These are phyloP conservation scores for Quercus rubra DNA, from an alignment of 306 rosid genomes.

Conservation along the genomic window DNA sequence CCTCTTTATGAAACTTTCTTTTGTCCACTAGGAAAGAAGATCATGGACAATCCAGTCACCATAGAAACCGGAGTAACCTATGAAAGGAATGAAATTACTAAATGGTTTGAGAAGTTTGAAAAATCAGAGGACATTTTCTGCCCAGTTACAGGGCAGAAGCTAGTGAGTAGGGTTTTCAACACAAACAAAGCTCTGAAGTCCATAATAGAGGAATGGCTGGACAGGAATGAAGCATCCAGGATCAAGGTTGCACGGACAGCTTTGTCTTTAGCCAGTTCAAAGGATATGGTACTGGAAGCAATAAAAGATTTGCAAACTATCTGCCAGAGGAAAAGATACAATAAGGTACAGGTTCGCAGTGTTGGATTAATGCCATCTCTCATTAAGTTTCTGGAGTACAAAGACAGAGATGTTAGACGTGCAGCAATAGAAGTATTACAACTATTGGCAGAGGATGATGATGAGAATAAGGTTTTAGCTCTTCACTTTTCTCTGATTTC, in stretches of 20 bases:
- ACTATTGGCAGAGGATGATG: conserved; percentile 30
- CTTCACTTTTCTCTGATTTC: neutral
- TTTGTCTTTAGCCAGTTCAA: conserved; percentile 46
- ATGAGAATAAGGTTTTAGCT: conserved; percentile 32
- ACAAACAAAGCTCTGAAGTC: conserved; percentile 38
- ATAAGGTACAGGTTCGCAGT: conserved; percentile 11
- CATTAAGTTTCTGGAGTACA: conserved; percentile 24
- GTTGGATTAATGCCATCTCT: conserved; percentile 40
- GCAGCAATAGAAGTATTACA: conserved; percentile 28
- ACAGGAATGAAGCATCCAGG: conserved; percentile 43
- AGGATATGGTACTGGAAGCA: conserved; percentile 45
- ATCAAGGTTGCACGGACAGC: conserved; percentile 36
- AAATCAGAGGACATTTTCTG: conserved; percentile 24
- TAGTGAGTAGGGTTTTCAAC: conserved; percentile 22
- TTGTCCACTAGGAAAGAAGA: conserved; percentile 46
- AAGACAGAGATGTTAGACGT: conserved; percentile 30
- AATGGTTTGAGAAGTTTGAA: conserved; percentile 33
- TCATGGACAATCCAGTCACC: conserved; percentile 55
- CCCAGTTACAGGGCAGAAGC: conserved; percentile 35
- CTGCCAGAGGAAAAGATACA: conserved; percentile 25
- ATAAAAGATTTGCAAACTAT: conserved; percentile 32
- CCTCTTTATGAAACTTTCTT: conserved; percentile 41
- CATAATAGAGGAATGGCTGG: conserved; percentile 43
- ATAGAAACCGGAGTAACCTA: conserved; percentile 37
- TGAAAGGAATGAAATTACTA: conserved; percentile 36